Base-by-base conservation (phyloP, 2,329 filamentous ascomycete species). In the Rutstroemia sp. region DNA sequence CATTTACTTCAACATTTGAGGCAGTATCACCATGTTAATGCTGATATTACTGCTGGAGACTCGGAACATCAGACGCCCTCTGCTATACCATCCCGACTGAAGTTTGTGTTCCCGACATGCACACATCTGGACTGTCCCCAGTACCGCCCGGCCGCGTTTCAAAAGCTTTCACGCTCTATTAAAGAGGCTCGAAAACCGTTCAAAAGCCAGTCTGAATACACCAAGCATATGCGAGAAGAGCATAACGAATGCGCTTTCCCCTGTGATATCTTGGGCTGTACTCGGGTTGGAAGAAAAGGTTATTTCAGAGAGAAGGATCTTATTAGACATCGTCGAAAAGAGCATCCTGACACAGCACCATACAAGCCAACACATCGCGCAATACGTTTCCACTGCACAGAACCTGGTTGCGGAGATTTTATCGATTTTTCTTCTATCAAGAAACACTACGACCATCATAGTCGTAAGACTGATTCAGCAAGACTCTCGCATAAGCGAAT, bases 1-100 rank as follows among this genome's bases (percentile, higher is more conserved):
- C 72, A 75, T 54, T 61, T 74, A 0, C 58, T 61, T 4, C 72
- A 74, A 27, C 73, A 74, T 55, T 58, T 73, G n/a, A 62, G 61
- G 1, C 66, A 67, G 0, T 73, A 72, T 49, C 72, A 74, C 59
- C 67, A 70, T 38, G 66, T 69, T 16, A 65, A 70, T 1, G 45
- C 41, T 1, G 27, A 49, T 27, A 27, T 27, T 47, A 54, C 16
- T 30, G 18, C 42, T 16, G 27, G 18, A n/a, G 7, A 25, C 14
- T 16, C 10, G 2, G 37, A 5, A 1, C 30, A 25, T 9, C n/a
- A 42, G 8, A n/a, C n/a, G 1, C 16, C 16, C 21, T 10, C 38
- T 16, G 25, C 25, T 27, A 7, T 27, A 27, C 25, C 6, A 27
- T 52, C 49, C 2, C 27, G 8, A 5, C 1, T 57, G 4, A 21